A percentile compares a stretch with the other conserved stretches of the same genome.
Evolutionary conservation across 2,329 filamentous ascomycete genomes (phyloP).

Genomic region (Clarireedia paspali): DNA sequence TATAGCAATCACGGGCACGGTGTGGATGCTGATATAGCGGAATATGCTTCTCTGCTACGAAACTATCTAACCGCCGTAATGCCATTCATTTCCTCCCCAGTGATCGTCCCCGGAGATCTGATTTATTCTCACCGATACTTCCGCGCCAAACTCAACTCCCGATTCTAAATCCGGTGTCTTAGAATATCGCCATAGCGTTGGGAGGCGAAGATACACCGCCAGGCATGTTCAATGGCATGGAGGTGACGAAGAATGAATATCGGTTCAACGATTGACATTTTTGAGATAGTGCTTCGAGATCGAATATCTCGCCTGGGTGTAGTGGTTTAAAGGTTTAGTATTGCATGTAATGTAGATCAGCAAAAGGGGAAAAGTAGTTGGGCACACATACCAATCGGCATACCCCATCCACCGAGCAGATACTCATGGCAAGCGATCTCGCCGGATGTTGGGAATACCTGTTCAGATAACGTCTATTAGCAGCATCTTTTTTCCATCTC

Average conservation of each 20-base stretch:
- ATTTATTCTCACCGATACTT: no score
- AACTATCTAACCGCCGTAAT: no score
- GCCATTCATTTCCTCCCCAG: no score
- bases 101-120: no score
- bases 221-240: conserved; percentile 44
- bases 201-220: conserved; percentile 22
- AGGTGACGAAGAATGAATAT: conserved; percentile 56
- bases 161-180: background rate
- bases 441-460: background rate
- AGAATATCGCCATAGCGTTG: conserved; percentile 23
- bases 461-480: background rate
- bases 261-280: conserved; percentile 44
- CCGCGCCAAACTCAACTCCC: background rate
- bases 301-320: conserved; percentile 29
- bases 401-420: conserved; percentile 2
- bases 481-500: background rate
- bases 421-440: conserved; percentile 3
- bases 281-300: conserved; percentile 26
- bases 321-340: background rate
- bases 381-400: conserved; percentile 17
- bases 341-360: background rate
- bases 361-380: background rate
- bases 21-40: no score
- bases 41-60: no score
- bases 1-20: no score